phyloP scores from a whole-genome alignment of 2,329 filamentous ascomycete species.

The Xylariaceae sp. region DNA sequence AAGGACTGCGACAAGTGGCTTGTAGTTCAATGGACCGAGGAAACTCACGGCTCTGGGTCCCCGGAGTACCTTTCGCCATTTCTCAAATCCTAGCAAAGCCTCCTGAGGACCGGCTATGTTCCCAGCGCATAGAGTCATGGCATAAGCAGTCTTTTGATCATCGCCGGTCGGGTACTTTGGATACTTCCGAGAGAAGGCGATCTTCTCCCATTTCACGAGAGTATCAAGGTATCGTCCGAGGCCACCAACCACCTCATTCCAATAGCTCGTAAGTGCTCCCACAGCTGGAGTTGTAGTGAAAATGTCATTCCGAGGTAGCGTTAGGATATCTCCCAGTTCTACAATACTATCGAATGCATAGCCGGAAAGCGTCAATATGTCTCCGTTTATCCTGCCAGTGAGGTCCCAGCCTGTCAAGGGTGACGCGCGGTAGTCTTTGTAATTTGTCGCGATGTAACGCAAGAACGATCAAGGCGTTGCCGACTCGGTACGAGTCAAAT shows the following conservation, averaged over 20 bases:
- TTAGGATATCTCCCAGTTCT: slow-evolving; percentile 1
- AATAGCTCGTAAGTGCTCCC: background rate
- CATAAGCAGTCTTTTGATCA: background rate
- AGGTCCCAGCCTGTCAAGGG: background rate
- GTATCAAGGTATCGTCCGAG: background rate
- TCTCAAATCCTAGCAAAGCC: background rate
- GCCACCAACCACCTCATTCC: background rate
- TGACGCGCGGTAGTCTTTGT: background rate
- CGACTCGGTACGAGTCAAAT: background rate
- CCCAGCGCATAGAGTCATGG: background rate
- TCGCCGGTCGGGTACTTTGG: slow-evolving; percentile 2
- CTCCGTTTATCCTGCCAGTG: background rate
- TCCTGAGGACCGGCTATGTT: background rate
- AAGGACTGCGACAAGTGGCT: background rate
- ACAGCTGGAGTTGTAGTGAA: background rate
- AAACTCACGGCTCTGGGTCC: background rate
- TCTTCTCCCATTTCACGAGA: slow-evolving; percentile 1
- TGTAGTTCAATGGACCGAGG: background rate
- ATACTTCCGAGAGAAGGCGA: slow-evolving; percentile 1
- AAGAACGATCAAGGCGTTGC: background rate
- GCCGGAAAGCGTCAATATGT: slow-evolving; percentile 1
- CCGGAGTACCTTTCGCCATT: background rate
- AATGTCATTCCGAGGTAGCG: background rate
- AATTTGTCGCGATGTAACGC: background rate
- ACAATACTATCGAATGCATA: slow-evolving; percentile 3